phyloP scores from a whole-genome alignment of 352 stramenopile genomes.

The Pythium sukuiense region DNA sequence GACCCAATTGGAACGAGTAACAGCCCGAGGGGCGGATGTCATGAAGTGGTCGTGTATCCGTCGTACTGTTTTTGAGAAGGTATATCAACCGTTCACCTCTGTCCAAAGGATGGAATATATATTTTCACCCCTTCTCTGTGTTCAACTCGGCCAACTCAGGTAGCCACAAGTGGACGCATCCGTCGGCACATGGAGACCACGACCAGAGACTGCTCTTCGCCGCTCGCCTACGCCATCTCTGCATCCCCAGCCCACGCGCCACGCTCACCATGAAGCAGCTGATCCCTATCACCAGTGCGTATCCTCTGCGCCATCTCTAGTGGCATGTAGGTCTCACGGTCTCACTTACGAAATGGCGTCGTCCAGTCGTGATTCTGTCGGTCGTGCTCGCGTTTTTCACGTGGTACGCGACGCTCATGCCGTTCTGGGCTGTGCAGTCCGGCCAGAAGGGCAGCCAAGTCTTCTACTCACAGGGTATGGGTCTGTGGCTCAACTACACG shows the following conservation, averaged over 20 bases:
- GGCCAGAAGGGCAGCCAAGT: conserved; percentile 39
- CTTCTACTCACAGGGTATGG: conserved; percentile 81
- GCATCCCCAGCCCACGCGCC: background rate
- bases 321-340: background rate
- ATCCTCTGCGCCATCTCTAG: background rate
- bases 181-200: background rate
- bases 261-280: conserved; percentile 15
- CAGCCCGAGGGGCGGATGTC: background rate
- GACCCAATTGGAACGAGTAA: background rate
- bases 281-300: conserved; percentile 19
- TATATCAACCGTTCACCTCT: background rate
- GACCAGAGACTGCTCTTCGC: background rate
- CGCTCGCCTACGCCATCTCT: background rate
- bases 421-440: conserved; percentile 65
- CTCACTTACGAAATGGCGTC: background rate
- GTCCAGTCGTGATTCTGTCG: conserved; percentile 52
- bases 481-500: conserved; percentile 83
- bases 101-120: background rate
- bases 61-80: background rate
- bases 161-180: background rate
- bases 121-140: conserved; percentile 13
- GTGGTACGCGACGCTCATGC: conserved; percentile 75
- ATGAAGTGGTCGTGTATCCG: background rate
- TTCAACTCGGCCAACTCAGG: conserved; percentile 20
- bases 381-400: conserved; percentile 43